Evolutionary conservation across 2,329 filamentous ascomycete species (phyloP).

Genomic region (Colletotrichum tropicale): DNA sequence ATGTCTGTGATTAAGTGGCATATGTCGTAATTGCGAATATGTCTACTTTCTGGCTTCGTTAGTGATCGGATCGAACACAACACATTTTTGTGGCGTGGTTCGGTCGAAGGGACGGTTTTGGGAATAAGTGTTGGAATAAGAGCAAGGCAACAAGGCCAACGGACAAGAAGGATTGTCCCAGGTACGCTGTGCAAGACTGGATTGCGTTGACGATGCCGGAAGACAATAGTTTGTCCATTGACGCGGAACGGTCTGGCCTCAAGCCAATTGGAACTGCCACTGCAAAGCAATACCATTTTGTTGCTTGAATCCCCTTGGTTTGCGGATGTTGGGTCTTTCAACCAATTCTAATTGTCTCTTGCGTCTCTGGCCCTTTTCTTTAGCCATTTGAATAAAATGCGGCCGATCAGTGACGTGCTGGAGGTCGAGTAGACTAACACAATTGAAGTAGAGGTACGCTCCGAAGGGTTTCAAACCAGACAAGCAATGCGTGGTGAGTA

Average conservation of each 20-base stretch:
- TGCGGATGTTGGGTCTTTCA: rapidly evolving
- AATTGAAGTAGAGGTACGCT: no score
- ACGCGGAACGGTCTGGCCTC: rapidly evolving
- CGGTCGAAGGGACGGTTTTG: not conserved
- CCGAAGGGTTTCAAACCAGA: no score
- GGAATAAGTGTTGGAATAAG: not conserved
- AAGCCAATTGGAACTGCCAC: not conserved
- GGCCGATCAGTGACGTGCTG: not conserved
- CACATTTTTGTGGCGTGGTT: not conserved
- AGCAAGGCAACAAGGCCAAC: not conserved
- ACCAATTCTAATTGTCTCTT: not conserved
- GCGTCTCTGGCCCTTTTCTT: rapidly evolving
- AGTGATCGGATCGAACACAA: not conserved
- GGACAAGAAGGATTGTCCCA: not conserved
- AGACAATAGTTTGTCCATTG: not conserved
- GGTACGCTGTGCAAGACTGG: not conserved
- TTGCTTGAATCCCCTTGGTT: not conserved
- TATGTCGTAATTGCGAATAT: not conserved
- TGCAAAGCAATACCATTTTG: no score
- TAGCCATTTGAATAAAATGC: rapidly evolving
- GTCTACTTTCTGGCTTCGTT: not conserved
- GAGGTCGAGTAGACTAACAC: no score
- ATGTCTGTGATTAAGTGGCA: no score
- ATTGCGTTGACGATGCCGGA: no score
- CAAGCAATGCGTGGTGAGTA: not conserved